phyloP scores from a whole-genome alignment of 441 rosid genomes.

The Gossypium gossypioides region DNA sequence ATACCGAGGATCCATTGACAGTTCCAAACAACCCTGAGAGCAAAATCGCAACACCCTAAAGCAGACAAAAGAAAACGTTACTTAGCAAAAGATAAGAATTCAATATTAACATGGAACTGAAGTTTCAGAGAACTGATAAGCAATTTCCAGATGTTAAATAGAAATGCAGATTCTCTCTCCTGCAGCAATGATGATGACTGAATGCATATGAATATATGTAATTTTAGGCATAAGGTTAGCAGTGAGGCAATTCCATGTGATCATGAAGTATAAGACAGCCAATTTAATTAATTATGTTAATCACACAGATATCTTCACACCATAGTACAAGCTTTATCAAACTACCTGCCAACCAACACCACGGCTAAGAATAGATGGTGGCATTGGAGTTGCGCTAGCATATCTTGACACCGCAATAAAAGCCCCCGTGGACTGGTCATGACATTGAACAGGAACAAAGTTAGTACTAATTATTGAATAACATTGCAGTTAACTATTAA shows the following conservation, averaged over 20 bases:
- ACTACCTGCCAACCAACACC: slow-evolving; percentile 98
- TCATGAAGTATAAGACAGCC: background rate
- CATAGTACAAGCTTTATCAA: slow-evolving; percentile 4
- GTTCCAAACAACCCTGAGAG: slow-evolving; percentile 91
- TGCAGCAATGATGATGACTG: background rate
- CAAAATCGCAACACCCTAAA: slow-evolving; percentile 84
- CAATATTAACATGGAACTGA: background rate
- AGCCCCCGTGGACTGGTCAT: slow-evolving; percentile 78
- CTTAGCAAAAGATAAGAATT: background rate
- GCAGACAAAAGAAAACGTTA: slow-evolving; percentile 15
- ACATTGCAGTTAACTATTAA: slow-evolving; percentile 2
- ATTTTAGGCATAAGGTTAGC: background rate
- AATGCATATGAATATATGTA: background rate
- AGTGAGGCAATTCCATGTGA: background rate
- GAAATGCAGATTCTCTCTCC: background rate
- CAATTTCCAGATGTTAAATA: background rate
- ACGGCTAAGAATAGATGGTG: slow-evolving; percentile 88
- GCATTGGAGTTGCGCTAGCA: slow-evolving; percentile 84
- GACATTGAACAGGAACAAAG: slow-evolving; percentile 18
- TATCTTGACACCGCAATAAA: slow-evolving; percentile 73
- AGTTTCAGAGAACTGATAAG: background rate
- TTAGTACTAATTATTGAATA: slow-evolving; percentile 12
- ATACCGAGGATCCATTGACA: slow-evolving; percentile 72
- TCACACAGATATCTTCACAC: background rate
- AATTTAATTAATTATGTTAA: background rate